Evolutionary conservation across 228 moss, liverwort and hornwort species (phyloP), one percentile per base, ranked within the genome.

Genomic region (Sphagnum magellanicum): DNA sequence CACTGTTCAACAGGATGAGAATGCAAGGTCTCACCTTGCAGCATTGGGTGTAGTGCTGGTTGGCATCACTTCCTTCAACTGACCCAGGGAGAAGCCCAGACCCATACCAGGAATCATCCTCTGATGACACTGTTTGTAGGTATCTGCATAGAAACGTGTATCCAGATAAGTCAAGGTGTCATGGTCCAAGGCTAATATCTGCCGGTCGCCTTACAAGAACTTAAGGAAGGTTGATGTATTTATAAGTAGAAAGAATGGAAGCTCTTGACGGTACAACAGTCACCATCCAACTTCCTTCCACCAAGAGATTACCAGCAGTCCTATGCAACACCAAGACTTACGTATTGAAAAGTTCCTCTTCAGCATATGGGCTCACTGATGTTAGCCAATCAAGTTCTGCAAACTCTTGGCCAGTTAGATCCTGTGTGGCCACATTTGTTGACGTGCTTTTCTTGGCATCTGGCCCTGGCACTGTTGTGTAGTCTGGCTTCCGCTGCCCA

Each of bases 81-180:
- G 85, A 78, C 17, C 90, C 92, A 15, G 92, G 89, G 66, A 90
- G 89, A 77, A 95, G 84, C 65, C 72, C 84, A 52, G 88, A 87
- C 65, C 92, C 90, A 77, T 95, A 92, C 92, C 92, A 91, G 52
- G 79, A 74, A 70, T 87, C 77, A 73, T 84, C 74, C n/a, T 84
- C 89, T 68, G 89, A 77, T 60, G 81, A 70, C 16, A 73, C 74
- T 73, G 79, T 68, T 32, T 77, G 74, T 16, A 85, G 65, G 72
- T 89, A 85, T 71, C 90, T 92, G 82, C 49, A 61, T 32, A 61
- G 50, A 53, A 53, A 52, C 59, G 3, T 32, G 32, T 32, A 32
- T 32, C 17, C 32, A 70, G 32, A 46, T 46, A 60, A 46, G 53
- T 6, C 6, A 55, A 4, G 61, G 48, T n/a, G 5, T 63, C 13